Conservation (phyloP, 495 filamentous ascomycete genomes). For the Xylaria curta region DNA sequence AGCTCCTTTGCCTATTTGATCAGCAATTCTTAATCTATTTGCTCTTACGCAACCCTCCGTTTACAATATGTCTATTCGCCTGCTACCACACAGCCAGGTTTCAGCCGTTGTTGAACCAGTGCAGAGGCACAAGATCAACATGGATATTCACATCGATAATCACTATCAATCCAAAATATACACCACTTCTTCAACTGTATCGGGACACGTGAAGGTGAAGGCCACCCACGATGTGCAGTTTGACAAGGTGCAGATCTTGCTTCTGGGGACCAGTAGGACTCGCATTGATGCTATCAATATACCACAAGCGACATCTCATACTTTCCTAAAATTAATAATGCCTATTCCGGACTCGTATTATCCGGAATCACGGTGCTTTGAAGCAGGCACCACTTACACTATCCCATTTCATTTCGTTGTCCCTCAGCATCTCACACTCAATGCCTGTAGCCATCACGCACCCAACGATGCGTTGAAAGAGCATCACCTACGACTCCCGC, state of each 20-base stretch:
- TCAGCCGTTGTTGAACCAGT: background rate
- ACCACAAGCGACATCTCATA: slow-evolving; percentile 54
- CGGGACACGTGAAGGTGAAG: slow-evolving; percentile 60
- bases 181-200: slow-evolving; percentile 54
- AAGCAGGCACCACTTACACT: slow-evolving; percentile 68
- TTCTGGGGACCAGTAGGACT: slow-evolving; percentile 68
- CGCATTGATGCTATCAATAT: slow-evolving; percentile 49
- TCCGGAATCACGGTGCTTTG: slow-evolving; percentile 71
- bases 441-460: slow-evolving; percentile 55
- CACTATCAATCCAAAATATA: slow-evolving; percentile 57
- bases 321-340: slow-evolving; percentile 82
- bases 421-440: slow-evolving; percentile 70
- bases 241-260: slow-evolving; percentile 78
- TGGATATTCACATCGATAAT: slow-evolving; percentile 53
- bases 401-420: slow-evolving; percentile 91
- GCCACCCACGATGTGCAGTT: slow-evolving; percentile 71
- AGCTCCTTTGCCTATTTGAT: background rate
- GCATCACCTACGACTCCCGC: slow-evolving; percentile 80
- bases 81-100: slow-evolving; percentile 24
- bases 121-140: slow-evolving; percentile 41
- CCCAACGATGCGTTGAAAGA: slow-evolving; percentile 65
- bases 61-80: slow-evolving; percentile 31
- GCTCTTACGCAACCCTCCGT: background rate
- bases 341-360: slow-evolving; percentile 73
- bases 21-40: background rate